Evolutionary conservation across 768 basidiomycete genomes (phyloP).

Genomic region (Leccinum fibrillosum): DNA sequence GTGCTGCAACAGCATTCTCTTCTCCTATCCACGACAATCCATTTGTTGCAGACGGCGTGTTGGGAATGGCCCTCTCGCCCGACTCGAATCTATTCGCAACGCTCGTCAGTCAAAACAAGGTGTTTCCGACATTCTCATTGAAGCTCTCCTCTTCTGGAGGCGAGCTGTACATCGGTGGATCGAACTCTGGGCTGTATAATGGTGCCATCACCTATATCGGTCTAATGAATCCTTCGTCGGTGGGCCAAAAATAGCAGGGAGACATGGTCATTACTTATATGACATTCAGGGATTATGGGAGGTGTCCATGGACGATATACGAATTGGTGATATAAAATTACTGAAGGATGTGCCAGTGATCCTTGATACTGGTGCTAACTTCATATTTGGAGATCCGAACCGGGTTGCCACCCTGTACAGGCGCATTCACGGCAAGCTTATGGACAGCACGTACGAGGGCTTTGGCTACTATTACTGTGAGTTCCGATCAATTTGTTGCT

Average conservation of each 20-base stretch:
- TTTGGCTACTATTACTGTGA: neutral
- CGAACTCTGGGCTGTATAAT: neutral
- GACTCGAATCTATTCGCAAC: neutral
- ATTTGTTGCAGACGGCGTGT: neutral
- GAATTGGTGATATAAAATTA: neutral
- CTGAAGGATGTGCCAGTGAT: neutral
- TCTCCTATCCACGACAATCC: neutral
- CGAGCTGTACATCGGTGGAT: neutral
- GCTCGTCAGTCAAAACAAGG: neutral
- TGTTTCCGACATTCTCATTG: neutral
- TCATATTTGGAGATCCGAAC: neutral
- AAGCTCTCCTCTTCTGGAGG: neutral
- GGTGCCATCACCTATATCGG: neutral
- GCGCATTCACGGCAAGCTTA: neutral
- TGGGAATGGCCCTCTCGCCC: neutral
- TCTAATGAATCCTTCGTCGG: neutral
- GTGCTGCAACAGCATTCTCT: neutral
- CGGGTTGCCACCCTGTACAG: neutral
- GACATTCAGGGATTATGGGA: neutral
- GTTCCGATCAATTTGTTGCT: neutral
- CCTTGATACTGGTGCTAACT: neutral
- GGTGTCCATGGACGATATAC: neutral
- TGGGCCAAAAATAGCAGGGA: neutral
- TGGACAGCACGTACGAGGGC: neutral
- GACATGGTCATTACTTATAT: neutral